Evolutionary conservation across 345 rosid genomes (phyloP).

Genomic region (Excoecaria cochinchinensis): DNA sequence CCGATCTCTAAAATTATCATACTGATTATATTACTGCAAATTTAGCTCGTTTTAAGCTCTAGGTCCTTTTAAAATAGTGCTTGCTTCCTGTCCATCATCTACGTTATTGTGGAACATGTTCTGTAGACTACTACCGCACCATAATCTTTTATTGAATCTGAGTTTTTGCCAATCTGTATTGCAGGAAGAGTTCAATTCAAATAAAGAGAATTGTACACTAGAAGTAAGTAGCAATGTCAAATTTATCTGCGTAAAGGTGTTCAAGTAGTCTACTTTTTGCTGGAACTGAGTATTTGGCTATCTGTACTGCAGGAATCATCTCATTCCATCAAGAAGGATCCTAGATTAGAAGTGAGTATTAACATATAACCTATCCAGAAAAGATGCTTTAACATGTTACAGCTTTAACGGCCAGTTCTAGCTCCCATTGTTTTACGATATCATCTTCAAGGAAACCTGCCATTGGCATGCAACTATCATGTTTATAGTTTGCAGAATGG

Average conservation of each 20-base stretch:
- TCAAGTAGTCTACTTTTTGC: not conserved
- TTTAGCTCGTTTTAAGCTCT: not conserved
- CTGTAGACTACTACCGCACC: not conserved
- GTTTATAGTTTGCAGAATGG: not conserved
- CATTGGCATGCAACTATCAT: not conserved
- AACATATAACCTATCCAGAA: not conserved
- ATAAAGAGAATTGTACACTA: not conserved
- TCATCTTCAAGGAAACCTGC: not conserved
- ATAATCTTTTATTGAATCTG: not conserved
- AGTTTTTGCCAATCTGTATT: not conserved
- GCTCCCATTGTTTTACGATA: not conserved
- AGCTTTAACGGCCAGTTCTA: not conserved
- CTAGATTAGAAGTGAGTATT: slow-evolving; percentile 50
- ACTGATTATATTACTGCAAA: not conserved
- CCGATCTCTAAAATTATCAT: not conserved
- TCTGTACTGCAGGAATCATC: slow-evolving; percentile 30
- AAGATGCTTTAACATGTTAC: not conserved
- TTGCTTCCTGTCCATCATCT: not conserved
- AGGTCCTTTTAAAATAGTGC: not conserved
- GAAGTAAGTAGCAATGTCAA: not conserved
- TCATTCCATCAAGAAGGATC: slow-evolving; percentile 30
- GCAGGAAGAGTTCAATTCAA: not conserved
- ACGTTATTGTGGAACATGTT: not conserved
- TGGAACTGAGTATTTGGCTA: not conserved
- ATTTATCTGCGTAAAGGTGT: not conserved